A percentile compares a stretch with the other conserved stretches of the same genome.
phyloP scores from a whole-genome alignment of 2,329 filamentous ascomycete genomes.

The Colletotrichum scovillei region DNA sequence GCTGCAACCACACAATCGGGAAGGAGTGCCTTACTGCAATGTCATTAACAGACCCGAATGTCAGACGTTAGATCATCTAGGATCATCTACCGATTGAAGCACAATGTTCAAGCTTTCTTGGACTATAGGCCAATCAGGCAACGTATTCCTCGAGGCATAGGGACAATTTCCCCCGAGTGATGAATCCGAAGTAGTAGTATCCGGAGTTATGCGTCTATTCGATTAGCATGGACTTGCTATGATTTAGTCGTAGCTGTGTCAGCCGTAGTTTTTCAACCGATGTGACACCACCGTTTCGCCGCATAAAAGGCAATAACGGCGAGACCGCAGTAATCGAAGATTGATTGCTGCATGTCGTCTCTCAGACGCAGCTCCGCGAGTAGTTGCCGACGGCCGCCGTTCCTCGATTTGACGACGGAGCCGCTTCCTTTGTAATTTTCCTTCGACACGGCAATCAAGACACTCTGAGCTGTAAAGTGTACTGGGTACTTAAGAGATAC shows the following conservation, averaged over 20 bases:
- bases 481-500: constrained; percentile 6
- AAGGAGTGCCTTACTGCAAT: neutral
- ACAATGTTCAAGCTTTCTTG: neutral
- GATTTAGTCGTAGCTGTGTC: neutral
- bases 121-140: constrained; percentile 8
- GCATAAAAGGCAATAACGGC: constrained; percentile 11
- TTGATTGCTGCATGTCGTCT: neutral
- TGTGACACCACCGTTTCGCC: neutral
- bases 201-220: neutral
- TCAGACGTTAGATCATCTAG: neutral
- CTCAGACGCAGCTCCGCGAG: neutral
- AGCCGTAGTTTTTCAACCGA: neutral
- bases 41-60: neutral
- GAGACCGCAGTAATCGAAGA: neutral
- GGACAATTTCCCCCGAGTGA: neutral
- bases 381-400: neutral
- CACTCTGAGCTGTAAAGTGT: neutral
- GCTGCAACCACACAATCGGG: neutral
- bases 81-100: neutral
- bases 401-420: neutral
- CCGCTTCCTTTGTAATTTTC: neutral
- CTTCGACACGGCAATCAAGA: neutral
- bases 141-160: neutral
- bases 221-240: constrained; percentile 3
- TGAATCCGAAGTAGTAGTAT: constrained; percentile 7